Percentiles rank a stretch among this genome's conserved stretches.
Evolutionary conservation across 2,329 filamentous ascomycete genomes (phyloP).

Genomic region (Dothistroma pini): DNA sequence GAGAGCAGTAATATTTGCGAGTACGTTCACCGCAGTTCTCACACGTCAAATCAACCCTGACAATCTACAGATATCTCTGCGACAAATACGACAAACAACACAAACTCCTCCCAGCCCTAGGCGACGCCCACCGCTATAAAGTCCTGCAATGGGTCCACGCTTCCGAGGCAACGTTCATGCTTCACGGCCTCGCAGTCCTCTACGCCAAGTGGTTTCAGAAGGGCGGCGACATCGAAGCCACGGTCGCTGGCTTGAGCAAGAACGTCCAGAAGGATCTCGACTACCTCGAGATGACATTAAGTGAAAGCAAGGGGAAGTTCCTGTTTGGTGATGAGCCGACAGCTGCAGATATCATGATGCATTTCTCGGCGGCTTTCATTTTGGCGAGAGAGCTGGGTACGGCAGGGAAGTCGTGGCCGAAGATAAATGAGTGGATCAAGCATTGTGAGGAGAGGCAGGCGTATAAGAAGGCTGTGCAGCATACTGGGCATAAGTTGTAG

Average conservation of each 20-base stretch:
- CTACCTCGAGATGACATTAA: slow-evolving; percentile 44
- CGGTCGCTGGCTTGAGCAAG: slow-evolving; percentile 38
- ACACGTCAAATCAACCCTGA: neutral
- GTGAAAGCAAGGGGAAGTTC: slow-evolving; percentile 38
- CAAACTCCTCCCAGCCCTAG: slow-evolving; percentile 38
- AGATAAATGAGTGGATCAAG: slow-evolving; percentile 37
- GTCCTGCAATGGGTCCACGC: slow-evolving; percentile 46
- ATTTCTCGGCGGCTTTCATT: slow-evolving; percentile 42
- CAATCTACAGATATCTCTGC: slow-evolving; percentile 41
- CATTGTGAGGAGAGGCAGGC: slow-evolving; percentile 36
- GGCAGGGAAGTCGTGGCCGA: slow-evolving; percentile 35
- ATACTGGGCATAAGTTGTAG: slow-evolving; percentile 38
- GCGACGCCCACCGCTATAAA: slow-evolving; percentile 35
- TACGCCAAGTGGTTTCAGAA: slow-evolving; percentile 46
- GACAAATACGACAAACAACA: slow-evolving; percentile 44
- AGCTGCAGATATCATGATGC: slow-evolving; percentile 47
- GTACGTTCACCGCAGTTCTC: slow-evolving; percentile 28
- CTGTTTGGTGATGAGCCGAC: slow-evolving; percentile 42
- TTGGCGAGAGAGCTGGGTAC: slow-evolving; percentile 38
- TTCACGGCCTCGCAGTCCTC: slow-evolving; percentile 45
- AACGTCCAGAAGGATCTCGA: slow-evolving; percentile 47
- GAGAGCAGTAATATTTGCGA: slow-evolving; percentile 49
- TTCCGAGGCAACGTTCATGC: slow-evolving; percentile 45
- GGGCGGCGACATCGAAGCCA: slow-evolving; percentile 34
- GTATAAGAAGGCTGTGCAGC: slow-evolving; percentile 41